phyloP scores from a whole-genome alignment of 2,329 filamentous ascomycete species.

The Trichoderma simmonsii region DNA sequence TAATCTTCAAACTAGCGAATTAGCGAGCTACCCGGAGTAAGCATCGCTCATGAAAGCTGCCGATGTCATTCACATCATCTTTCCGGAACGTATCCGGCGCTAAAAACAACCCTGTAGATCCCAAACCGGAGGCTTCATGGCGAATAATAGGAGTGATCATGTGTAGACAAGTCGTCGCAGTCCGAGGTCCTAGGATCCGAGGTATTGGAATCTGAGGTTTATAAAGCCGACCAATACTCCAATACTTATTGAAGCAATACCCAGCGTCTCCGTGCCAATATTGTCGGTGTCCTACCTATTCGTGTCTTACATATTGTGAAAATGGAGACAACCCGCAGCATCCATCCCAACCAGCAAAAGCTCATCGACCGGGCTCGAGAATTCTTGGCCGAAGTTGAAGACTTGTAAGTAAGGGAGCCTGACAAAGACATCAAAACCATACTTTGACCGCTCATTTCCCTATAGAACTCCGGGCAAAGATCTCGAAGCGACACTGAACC shows the following conservation, averaged over 20 bases:
- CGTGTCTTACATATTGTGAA: neutral
- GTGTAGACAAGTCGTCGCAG: neutral
- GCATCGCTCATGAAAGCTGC: too few relatives aligned
- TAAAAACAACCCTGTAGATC: neutral
- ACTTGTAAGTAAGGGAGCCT: neutral
- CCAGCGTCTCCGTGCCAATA: neutral
- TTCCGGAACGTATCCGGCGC: neutral
- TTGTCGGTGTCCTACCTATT: too few relatives aligned
- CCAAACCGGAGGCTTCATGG: neutral
- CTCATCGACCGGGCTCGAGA: neutral
- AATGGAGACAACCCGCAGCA: neutral
- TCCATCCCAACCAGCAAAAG: neutral
- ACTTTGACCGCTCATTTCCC: neutral
- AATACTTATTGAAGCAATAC: neutral
- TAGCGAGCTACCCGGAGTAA: neutral
- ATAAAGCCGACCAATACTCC: neutral
- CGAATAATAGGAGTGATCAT: neutral
- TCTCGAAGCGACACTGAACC: conserved; percentile 43
- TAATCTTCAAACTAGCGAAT: neutral
- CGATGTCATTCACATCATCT: neutral
- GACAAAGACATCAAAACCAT: neutral
- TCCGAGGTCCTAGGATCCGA: too few relatives aligned
- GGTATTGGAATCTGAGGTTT: neutral
- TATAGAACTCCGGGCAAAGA: conserved; percentile 44
- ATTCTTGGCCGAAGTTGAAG: neutral